Evolutionary conservation across 352 stramenopile genomes (phyloP), one percentile per base, ranked within the genome.

Genomic region (Globisporangium acanthophoron): DNA sequence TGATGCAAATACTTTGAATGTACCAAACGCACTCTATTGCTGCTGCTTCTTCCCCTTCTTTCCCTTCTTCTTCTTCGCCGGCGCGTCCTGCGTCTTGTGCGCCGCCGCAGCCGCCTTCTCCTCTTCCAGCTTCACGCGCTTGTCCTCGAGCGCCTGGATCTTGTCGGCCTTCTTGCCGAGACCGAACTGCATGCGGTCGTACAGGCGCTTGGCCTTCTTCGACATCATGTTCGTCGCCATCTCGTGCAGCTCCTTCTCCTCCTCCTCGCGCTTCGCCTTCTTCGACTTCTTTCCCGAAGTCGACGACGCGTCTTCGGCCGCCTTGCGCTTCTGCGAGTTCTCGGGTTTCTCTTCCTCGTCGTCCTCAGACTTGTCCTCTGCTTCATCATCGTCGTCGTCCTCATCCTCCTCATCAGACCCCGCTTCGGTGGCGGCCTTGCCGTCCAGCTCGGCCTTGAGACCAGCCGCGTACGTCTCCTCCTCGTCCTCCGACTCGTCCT

Each of bases 221-320:
- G 85, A 94, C 89, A 97, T 97, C 86, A 97, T 96, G 31, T 74
- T 94, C 49, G 89, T 88, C n/a, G 85, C 82, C 66, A 92, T 76
- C 56, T 93, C 85, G 61, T 92, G 79, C n/a, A 90, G 74, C 53
- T 93, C 84, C 12, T 73, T 73, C 2, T 85, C 80, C 31, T 92
- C 85, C 18, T 90, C 77, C 55, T 92, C 74, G 59, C 88, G 80
- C 74, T 91, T 89, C 37, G 62, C 75, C 62, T 79, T 80, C 70
- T 91, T 88, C 24, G 79, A 87, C 71, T 86, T 83, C 69, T 90
- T 89, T 59, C 37, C 41, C 2, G 15, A 18, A 12, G 43, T 9
- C 9, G 15, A 18, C n/a, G 43, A 27, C 9, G n/a, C 18, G 21
- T 24, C 5, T 0, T n/a, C 49, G 0, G 35, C 69, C 0, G 66